Evolutionary conservation across 768 basidiomycete genomes (phyloP).

Genomic region (Ramaria rubella): DNA sequence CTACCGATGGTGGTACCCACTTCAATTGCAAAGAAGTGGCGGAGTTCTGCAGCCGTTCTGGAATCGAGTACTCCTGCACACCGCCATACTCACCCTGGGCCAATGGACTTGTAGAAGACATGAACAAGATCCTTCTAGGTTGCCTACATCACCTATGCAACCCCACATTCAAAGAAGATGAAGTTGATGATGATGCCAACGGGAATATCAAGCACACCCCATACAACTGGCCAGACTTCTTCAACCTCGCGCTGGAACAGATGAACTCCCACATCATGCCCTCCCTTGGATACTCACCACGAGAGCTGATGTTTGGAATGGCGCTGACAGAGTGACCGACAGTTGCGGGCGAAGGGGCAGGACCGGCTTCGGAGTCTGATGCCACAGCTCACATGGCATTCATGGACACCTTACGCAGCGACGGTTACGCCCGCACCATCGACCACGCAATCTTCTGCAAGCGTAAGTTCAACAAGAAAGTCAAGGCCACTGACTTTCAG

Average conservation of each 20-base stretch:
- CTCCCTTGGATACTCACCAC: slow-evolving; percentile 20
- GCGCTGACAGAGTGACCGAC: slow-evolving; percentile 11
- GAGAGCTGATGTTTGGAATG: slow-evolving; percentile 27
- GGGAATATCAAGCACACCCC: slow-evolving; percentile 19
- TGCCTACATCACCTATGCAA: slow-evolving; percentile 26
- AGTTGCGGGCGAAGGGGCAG: background rate
- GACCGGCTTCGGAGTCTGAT: slow-evolving; percentile 7
- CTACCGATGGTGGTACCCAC: slow-evolving; percentile 33
- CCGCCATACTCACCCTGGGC: slow-evolving; percentile 37
- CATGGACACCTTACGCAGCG: slow-evolving; percentile 25
- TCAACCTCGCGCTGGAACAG: slow-evolving; percentile 22
- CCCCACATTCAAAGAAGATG: slow-evolving; percentile 19
- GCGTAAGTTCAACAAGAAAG: slow-evolving; percentile 22
- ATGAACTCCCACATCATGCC: slow-evolving; percentile 20
- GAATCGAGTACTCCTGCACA: slow-evolving; percentile 16
- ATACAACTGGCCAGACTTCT: slow-evolving; percentile 26
- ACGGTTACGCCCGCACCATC: slow-evolving; percentile 22
- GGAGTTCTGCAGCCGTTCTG: slow-evolving; percentile 19
- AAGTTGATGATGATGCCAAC: slow-evolving; percentile 21
- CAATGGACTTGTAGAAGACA: slow-evolving; percentile 31
- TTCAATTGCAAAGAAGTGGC: slow-evolving; percentile 31
- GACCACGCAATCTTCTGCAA: slow-evolving; percentile 22
- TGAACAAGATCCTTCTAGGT: slow-evolving; percentile 28
- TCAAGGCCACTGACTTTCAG: slow-evolving; percentile 23
- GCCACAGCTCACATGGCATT: slow-evolving; percentile 28